Base-by-base conservation (phyloP, 371 early-diverging fungal genomes). In the Rhizopus delemar region DNA sequence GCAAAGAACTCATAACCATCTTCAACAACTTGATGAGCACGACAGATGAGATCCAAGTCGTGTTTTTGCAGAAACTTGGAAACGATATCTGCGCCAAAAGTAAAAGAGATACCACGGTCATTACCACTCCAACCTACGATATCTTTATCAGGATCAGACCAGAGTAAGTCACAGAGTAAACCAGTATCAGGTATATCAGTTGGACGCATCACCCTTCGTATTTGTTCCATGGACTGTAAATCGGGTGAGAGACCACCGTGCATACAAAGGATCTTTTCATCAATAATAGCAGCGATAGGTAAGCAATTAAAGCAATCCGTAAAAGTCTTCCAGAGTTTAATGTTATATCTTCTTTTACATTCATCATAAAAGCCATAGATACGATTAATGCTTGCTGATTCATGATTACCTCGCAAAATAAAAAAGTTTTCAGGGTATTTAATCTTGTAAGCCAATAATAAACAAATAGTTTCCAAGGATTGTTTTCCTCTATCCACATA, bases 331-430 rank as follows among this genome's bases (percentile, higher is more conserved):
- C 99, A 99, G 49, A 98, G 82, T 67, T 95, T 95, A 64, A 95
- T 85, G 68, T 89, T 95, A 61, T 91, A 94, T 66, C 99, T 83
- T 68, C 99, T 97, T 75, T 97, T 97, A 75, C 97, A 96, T 80
- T 99, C 99, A 71, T 99, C 99, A 74, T 97, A 99, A 78, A 99
- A 99, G 3, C 99, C 99, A 70, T 99, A 99, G 46, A 99, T 93
- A 60, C 91, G 88, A 77, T 96, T 96, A 71, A 97, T 93, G 71
- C 88, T 86, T 28, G 94, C 92, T 70, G 92, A 89, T 75, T 97
- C 97, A 77, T 97, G 97, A 77, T 96, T 98, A 51, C 98, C 97
- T 59, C 97, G 84, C 54, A 98, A 82, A 53, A 98, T 85, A 71
- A 97, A 97, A 73, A 98, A 97, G 82, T 96, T 97, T 66, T 94